phyloP scores from a whole-genome alignment of 1,284 basidiomycete species.

The Cutaneotrichosporon sp. region DNA sequence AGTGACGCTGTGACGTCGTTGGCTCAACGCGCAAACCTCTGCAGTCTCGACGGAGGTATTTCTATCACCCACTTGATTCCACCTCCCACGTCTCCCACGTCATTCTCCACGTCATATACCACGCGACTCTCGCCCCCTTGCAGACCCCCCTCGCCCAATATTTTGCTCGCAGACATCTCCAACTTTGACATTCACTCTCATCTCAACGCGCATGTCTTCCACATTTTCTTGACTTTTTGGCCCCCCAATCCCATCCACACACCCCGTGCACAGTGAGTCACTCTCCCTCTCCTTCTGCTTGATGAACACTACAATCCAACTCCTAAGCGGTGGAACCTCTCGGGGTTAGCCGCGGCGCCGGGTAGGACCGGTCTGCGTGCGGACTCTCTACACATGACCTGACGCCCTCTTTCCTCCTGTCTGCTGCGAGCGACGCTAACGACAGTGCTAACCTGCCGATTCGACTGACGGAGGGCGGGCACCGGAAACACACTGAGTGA shows the following conservation, averaged over 20 bases:
- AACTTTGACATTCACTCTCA: constrained; percentile 1
- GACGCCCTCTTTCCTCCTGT: constrained; percentile 24
- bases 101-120: not conserved
- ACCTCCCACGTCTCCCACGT: not conserved
- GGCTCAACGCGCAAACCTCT: not conserved
- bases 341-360: constrained; percentile 40
- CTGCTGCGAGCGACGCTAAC: constrained; percentile 16
- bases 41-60: not conserved
- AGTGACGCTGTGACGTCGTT: not conserved
- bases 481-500: constrained; percentile 21
- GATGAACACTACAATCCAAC: constrained; percentile 48
- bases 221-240: not conserved
- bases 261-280: constrained; percentile 13
- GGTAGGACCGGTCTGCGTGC: constrained; percentile 45
- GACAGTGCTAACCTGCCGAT: not conserved
- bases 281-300: constrained; percentile 19
- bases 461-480: not conserved
- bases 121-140: not conserved
- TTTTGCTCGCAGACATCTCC: not conserved
- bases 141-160: too few relatives aligned
- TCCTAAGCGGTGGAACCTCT: constrained; percentile 45
- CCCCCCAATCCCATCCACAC: not conserved
- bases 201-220: constrained; percentile 1
- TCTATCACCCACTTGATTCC: not conserved
- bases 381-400: constrained; percentile 52